Base-by-base conservation (phyloP, 2,329 filamentous ascomycete species). In the Plectosphaerella sp. region DNA sequence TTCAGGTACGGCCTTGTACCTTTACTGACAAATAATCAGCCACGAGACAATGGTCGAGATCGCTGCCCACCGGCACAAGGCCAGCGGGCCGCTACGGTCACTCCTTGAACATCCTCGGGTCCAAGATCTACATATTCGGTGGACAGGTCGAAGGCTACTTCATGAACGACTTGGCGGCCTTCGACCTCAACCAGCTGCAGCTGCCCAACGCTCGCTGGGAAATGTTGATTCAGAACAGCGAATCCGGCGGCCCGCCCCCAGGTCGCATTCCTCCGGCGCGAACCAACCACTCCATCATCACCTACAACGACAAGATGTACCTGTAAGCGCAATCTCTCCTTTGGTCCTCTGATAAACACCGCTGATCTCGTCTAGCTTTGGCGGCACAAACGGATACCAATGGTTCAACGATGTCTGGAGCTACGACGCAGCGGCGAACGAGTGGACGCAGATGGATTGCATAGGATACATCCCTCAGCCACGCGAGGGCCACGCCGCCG, bases 371-470 rank as follows among this genome's bases (percentile, higher is more conserved):
- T 62, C 37, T 62, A 94, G 89, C n/a, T 99, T 99, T 67, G 94
- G 94, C 61, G 94, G 94, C 57, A 99, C 94, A 2, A 96, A 99
- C 66, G 94, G 94, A 41, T 83, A 92, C 52, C 86, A 89, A 63
- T 99, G 94, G 95, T 99, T 97, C 74, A 99, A 97, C 68, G 94
- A 99, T 66, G 94, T 99, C 47, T 99, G 94, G 94, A 90, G 87
- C 49, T 99, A 94, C 67, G 93, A 97, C 62, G 89, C 92, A 8
- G 79, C 84, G 51, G 74, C 82, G 45, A 97, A 97, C 68, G 74
- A 80, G 52, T 99, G 94, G 94, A 74, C 84, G 10, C 88, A 95
- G 66, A 79, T 96, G 52, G 93, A 97, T 64, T 99, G 94, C 67
- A 97, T 97, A 63, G 94, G 94, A 36, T 99, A 97, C 68, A 97